Evolutionary conservation across 2,329 filamentous ascomycete species (phyloP).

Genomic region (Corinectria fuckeliana): DNA sequence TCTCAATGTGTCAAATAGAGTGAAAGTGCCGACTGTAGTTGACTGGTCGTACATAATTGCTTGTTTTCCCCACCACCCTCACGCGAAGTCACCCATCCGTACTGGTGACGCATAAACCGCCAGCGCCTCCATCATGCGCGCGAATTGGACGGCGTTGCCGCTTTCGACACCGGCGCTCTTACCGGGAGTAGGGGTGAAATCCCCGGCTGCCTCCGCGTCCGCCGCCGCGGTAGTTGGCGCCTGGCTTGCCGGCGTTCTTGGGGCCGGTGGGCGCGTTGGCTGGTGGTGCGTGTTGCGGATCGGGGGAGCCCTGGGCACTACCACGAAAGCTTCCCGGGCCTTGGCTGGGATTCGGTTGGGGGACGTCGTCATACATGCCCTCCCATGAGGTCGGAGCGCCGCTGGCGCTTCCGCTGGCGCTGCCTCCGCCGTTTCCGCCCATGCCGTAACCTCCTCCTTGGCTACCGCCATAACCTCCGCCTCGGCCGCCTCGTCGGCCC

Average conservation of each 20-base stretch:
- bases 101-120: not conserved
- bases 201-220: constrained; percentile 77
- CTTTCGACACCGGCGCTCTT: constrained; percentile 4
- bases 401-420: constrained; percentile 49
- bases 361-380: constrained; percentile 97
- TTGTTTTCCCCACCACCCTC: not conserved
- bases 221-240: constrained; percentile 92
- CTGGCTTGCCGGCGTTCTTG: constrained; percentile 91
- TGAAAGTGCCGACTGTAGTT: constrained; percentile 5
- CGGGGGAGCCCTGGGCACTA: constrained; percentile 49
- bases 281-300: constrained; percentile 56
- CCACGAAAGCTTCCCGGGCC: constrained; percentile 49
- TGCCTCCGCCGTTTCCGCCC: constrained; percentile 40
- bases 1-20: constrained; percentile 1
- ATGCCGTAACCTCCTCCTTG: constrained; percentile 43
- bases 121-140: not conserved
- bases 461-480: constrained; percentile 27
- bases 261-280: constrained; percentile 84
- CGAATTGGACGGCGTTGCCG: not conserved
- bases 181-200: constrained; percentile 76
- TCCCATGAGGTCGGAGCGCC: constrained; percentile 89
- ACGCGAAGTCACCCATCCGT: not conserved
- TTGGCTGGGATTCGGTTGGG: constrained; percentile 73
- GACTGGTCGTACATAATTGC: constrained; percentile 13
- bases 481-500: constrained; percentile 41